phyloP scores from a whole-genome alignment of 2,329 filamentous ascomycete species.

The Paramyrothecium roridum region DNA sequence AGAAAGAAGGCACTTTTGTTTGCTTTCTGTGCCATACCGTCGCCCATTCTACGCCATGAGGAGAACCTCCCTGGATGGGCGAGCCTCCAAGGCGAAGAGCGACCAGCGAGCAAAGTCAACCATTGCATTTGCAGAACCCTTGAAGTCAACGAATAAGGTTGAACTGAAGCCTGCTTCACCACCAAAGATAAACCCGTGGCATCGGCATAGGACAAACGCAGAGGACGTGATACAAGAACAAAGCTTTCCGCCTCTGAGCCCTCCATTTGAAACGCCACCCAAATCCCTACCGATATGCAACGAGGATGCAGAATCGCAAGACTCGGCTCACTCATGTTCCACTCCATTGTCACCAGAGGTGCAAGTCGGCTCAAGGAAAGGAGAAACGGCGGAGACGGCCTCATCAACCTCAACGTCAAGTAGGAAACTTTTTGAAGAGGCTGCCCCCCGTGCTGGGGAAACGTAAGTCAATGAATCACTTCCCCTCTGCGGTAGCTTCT shows the following conservation, averaged over 20 bases:
- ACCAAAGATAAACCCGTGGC: slow-evolving; percentile 29
- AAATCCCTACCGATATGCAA: not conserved
- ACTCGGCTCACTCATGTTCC: not conserved
- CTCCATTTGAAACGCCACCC: not conserved
- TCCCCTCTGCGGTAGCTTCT: too few relatives aligned
- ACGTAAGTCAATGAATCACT: slow-evolving; percentile 9
- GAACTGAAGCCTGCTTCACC: slow-evolving; percentile 27
- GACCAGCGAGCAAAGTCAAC: slow-evolving; percentile 8
- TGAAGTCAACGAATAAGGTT: slow-evolving; percentile 9
- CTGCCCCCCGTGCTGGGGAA: slow-evolving; percentile 20
- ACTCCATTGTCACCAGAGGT: not conserved
- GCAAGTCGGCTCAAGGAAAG: not conserved
- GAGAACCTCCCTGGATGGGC: too few relatives aligned
- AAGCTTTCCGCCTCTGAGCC: not conserved
- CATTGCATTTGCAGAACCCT: not conserved
- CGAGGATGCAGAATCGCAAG: not conserved
- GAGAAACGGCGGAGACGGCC: not conserved
- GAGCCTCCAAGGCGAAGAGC: not conserved
- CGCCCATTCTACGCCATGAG: too few relatives aligned
- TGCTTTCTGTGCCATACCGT: too few relatives aligned
- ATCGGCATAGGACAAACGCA: not conserved
- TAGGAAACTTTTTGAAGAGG: slow-evolving; percentile 19
- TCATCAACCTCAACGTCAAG: slow-evolving; percentile 4
- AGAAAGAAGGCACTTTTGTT: too few relatives aligned
- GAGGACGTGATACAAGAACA: not conserved